Base-by-base conservation (phyloP, 768 basidiomycete species). In the Lactifluus hygrophoroides region DNA sequence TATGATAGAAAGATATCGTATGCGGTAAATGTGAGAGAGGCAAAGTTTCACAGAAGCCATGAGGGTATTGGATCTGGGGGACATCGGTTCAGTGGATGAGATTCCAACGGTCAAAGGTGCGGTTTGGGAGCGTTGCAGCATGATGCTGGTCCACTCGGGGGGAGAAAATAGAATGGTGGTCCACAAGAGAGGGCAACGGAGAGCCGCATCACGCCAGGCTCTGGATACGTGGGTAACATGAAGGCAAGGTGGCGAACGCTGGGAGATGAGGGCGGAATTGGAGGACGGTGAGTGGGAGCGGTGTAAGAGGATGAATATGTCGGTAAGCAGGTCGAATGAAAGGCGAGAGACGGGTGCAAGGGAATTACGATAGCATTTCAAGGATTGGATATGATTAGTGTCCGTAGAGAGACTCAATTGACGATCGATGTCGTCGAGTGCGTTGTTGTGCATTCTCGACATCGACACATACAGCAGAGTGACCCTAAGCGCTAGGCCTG, bases 131-230 rank as follows among this genome's bases (percentile, higher is more conserved):
- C 61, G 61, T 19, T 54, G 40, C 48, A 62, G 53, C 61, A 62
- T 62, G 21, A 54, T 2, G 30, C 58, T 14, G 16, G 61, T 51
- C 58, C 57, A 60, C n/a, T 60, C 38, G 1, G 61, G 52, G 3
- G 61, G 61, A 11, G 5, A 5, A 44, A 62, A 62, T 9, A 60
- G 27, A 4, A 62, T 62, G 52, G 51, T 45, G 7, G 57, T 60
- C 61, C 61, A 62, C 17, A 62, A 28, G 37, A 62, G 61, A 27
- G 61, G 34, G 44, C 58, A 62, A 11, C 54, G 51, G 28, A 62
- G 48, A 25, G 61, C 57, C 0, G 61, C 58, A 53, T 60, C 21
- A 3, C 61, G 61, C 61, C 61, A 62, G n/a, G 52, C 34, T 34
- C 61, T 53, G n/a, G 52, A 62, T 32, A 62, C 61, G 32, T 62